Evolutionary conservation across 78 protist genomes (phyloP), one percentile per base, ranked within the genome.

Genomic region (Cavenderia fasciculata): DNA sequence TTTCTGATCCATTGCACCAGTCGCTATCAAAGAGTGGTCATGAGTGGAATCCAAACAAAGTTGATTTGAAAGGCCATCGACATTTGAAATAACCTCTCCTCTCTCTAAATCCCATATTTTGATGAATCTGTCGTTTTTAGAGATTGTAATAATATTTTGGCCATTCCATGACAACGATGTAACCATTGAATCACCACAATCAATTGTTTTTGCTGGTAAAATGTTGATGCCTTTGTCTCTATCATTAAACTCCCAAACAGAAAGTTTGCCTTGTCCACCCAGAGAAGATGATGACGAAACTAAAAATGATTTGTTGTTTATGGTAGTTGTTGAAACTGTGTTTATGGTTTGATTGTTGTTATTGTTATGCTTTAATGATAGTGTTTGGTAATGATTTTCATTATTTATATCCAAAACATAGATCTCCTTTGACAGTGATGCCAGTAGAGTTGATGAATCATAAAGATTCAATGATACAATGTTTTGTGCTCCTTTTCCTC

Each of bases 51-150:
- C 90, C 11, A 82, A 56, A 10, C 79, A 52, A 5, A 51, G 25
- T 23, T 51, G 40, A 14, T 52, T 36, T 38, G 68, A 29, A 11
- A 38, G 25, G 4, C 46, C 68, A 4, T 57, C 63, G 79, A 82
- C 57, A 6, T 29, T 43, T 16, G 74, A 62, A 7, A 68, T 41
- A 34, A 40, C n/a, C 3, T 3, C 14, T 21, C 49, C 44, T 46
- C 56, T 82, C 23, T 82, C 78, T 3, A 82, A 10, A 68, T 82
- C 90, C 90, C 90, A 82, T 16, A 82, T 47, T 29, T 56, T 70
- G n/a, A 82, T 51, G 2, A 33, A 40, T 0, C 14, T 25, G 18
- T 82, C 90, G 11, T 16, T 11, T 2, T 31, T 34, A 56, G 78
- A 82, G 16, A 54, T 18, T 1, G 90, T 82, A n/a, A 82, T 54